Percentiles rank a stretch among this genome's conserved stretches.
These are phyloP conservation scores for Aphanomyces cochlioides DNA, from an alignment of 352 stramenopile genomes.

Conservation along the genomic window DNA sequence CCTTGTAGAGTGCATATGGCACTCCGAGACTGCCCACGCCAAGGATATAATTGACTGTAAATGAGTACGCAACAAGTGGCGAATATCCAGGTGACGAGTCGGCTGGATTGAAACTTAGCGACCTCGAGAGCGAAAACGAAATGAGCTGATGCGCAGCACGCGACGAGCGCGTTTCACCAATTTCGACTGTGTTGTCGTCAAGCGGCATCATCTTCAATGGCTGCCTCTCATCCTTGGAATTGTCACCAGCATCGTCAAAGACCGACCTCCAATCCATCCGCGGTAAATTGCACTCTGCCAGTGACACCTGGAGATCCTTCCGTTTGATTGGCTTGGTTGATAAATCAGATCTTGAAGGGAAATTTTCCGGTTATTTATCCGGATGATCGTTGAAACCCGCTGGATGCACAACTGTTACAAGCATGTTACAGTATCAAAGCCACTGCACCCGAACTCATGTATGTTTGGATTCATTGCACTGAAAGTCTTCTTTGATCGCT, in stretches of 20 bases:
- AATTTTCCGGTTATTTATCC: background rate
- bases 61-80: constrained; percentile 75
- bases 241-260: constrained; percentile 1
- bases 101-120: constrained; percentile 34
- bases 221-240: background rate
- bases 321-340: background rate
- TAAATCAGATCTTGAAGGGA: background rate
- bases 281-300: too few relatives aligned
- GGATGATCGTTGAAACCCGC: too few relatives aligned
- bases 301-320: background rate
- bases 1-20: constrained; percentile 80
- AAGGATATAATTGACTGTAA: constrained; percentile 92
- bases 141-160: constrained; percentile 64
- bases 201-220: background rate
- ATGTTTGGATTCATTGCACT: too few relatives aligned
- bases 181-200: constrained; percentile 35
- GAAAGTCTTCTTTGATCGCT: too few relatives aligned
- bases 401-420: too few relatives aligned
- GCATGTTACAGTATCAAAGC: too few relatives aligned
- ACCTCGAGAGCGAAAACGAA: constrained; percentile 49
- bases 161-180: constrained; percentile 69
- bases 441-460: too few relatives aligned
- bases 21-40: constrained; percentile 88
- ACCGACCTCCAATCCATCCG: constrained; percentile 11
- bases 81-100: constrained; percentile 43